Evolutionary conservation across 805 yeast genomes (phyloP).

Genomic region (Wickerhamomyces subpelliculosus): DNA sequence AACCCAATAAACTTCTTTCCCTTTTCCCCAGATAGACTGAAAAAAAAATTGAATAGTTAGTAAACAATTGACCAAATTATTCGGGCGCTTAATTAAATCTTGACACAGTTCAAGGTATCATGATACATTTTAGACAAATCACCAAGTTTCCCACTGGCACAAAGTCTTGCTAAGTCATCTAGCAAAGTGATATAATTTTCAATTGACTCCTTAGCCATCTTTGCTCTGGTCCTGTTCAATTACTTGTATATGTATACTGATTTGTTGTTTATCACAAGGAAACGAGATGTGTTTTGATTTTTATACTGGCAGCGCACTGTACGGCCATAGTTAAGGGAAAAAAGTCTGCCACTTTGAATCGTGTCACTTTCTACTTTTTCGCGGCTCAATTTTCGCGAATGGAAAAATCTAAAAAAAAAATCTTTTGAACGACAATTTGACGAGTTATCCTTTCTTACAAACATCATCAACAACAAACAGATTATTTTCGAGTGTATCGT

Average conservation of each 20-base stretch:
- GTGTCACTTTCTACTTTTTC: not conserved
- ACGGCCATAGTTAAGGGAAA: no score
- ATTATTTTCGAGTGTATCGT: no score
- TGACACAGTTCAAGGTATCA: not conserved
- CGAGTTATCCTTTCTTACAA: no score
- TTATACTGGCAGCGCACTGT: not conserved
- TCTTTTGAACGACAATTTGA: not conserved
- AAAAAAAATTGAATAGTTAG: not conserved
- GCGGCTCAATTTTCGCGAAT: not conserved
- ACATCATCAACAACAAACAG: no score
- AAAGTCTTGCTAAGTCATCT: not conserved
- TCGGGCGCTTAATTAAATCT: not conserved
- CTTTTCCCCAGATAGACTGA: not conserved
- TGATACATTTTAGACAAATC: constrained; percentile 1
- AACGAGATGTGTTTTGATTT: no score
- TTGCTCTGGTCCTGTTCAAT: not conserved
- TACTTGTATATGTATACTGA: no score
- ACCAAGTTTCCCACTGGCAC: not conserved
- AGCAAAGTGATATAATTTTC: not conserved
- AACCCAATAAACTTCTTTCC: not conserved
- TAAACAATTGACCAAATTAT: no score
- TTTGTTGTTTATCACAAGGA: no score
- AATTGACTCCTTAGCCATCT: not conserved
- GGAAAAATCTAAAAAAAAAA: not conserved
- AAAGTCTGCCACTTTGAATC: not conserved